Conservation (phyloP, 345 rosid species). For the Trapa bicornis region DNA sequence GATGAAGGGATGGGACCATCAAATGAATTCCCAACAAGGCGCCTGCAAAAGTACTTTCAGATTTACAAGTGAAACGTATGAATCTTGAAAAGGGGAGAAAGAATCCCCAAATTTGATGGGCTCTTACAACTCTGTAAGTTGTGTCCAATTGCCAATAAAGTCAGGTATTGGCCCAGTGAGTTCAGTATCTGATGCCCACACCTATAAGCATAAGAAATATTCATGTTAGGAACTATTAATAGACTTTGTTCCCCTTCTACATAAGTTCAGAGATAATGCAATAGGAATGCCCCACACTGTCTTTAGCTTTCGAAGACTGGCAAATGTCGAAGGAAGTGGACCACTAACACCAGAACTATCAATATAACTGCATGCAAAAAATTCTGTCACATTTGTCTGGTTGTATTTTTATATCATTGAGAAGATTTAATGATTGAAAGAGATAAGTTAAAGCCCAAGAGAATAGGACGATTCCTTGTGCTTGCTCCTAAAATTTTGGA, state of each 20-base stretch:
- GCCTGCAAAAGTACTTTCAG: background rate
- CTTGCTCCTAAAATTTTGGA: background rate
- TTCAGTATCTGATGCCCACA: constrained; percentile 28
- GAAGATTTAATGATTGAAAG: background rate
- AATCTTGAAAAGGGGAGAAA: background rate
- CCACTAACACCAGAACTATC: constrained; percentile 49
- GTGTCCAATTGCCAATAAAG: constrained; percentile 45
- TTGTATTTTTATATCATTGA: background rate
- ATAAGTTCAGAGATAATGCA: background rate
- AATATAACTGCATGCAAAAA: constrained; percentile 25
- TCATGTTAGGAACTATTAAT: background rate
- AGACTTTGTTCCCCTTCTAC: background rate
- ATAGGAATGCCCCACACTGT: constrained; percentile 24
- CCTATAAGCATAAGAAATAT: constrained; percentile 15
- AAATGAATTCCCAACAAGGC: constrained; percentile 2
- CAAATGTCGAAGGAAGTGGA: constrained; percentile 39
- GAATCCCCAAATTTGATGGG: background rate
- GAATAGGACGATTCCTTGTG: background rate
- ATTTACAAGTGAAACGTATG: background rate
- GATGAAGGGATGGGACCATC: constrained; percentile 7
- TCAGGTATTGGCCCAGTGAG: constrained; percentile 45
- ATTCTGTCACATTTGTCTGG: background rate
- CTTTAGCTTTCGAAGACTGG: constrained; percentile 23
- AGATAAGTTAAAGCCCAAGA: background rate
- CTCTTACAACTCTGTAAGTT: constrained; percentile 33